Base-by-base conservation (phyloP, 495 filamentous ascomycete genomes). In the Penicillium paradoxum region DNA sequence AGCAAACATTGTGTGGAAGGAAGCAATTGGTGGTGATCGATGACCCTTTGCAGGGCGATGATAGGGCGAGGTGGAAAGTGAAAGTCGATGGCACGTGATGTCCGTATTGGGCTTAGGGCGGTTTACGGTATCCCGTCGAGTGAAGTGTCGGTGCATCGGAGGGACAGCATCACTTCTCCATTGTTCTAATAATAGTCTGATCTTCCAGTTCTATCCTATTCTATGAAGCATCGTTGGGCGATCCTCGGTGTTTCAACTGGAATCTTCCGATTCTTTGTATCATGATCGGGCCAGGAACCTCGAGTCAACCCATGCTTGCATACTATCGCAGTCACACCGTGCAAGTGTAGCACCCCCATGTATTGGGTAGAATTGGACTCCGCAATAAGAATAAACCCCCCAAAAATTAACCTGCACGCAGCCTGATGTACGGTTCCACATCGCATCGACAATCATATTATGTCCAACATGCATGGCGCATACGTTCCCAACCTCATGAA, bases 1-100 rank as follows among this genome's bases (percentile, higher is more conserved):
- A 59, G 67, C 60, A 60, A 74, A 72, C 73, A 77, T 77, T 60
- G 57, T 65, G 68, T 68, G 56, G 49, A 65, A 60, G 51, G 48
- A 55, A 58, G 61, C 52, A 67, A 67, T 69, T 52, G 62, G 59
- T 60, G 58, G 55, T 59, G 53, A 54, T 63, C 63, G 62, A 66
- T 68, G 64, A 67, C 59, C 62, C 54, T 64, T 64, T 51, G 51
- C 44, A 45, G 45, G 52, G 30, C 44, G 46, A 42, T 66, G 60
- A 59, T 66, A 66, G 63, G 63, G 54, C 56, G 61, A 64, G 53
- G 63, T 64, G 61, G 57, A 55, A 60, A 56, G 37, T 42, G 46
- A 54, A 55, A 47, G 57, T 58, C 48, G 29, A 56, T 19, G 42
- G 37, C 63, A 68, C 56, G 54, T 68, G 63, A 66, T 18, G 18